Evolutionary conservation across 805 yeast genomes (phyloP).

Genomic region (Spathaspora arborariae): DNA sequence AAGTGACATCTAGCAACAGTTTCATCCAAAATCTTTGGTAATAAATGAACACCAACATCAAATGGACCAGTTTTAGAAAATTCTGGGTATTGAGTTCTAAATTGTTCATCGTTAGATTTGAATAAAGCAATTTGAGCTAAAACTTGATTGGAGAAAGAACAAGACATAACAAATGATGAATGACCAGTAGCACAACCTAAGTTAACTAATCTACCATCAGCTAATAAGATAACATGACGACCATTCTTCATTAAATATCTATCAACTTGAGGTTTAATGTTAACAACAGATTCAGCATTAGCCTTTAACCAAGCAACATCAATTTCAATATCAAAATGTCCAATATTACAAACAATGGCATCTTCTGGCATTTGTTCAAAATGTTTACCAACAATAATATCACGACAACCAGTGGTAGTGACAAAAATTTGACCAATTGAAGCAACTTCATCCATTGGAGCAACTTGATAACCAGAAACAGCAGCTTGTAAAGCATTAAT

Average conservation of each 20-base stretch:
- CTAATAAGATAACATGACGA: slow-evolving; percentile 90
- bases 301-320: slow-evolving; percentile 99
- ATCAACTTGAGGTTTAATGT: slow-evolving; percentile 99
- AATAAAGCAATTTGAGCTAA: slow-evolving; percentile 96
- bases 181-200: slow-evolving; percentile 99
- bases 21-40: slow-evolving; percentile 98
- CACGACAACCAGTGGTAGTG: slow-evolving; percentile 99
- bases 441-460: slow-evolving; percentile 92
- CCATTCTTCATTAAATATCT: slow-evolving; percentile 87
- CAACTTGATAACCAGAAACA: slow-evolving; percentile 96
- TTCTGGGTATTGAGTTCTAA: slow-evolving; percentile 81
- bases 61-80: slow-evolving; percentile 91
- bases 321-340: slow-evolving; percentile 98
- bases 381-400: slow-evolving; percentile 87
- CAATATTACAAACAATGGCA: slow-evolving; percentile 99
- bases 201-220: slow-evolving; percentile 99
- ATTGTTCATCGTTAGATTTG: slow-evolving; percentile 79
- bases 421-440: slow-evolving; percentile 93
- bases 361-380: slow-evolving; percentile 95
- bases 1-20: slow-evolving; percentile 97
- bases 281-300: slow-evolving; percentile 87
- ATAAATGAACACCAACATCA: slow-evolving; percentile 86
- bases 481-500: slow-evolving; percentile 99
- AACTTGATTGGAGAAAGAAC: slow-evolving; percentile 99
- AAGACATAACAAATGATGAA: slow-evolving; percentile 98